Conservation (phyloP, 805 yeast species). For the Starmerella vaccinii region DNA sequence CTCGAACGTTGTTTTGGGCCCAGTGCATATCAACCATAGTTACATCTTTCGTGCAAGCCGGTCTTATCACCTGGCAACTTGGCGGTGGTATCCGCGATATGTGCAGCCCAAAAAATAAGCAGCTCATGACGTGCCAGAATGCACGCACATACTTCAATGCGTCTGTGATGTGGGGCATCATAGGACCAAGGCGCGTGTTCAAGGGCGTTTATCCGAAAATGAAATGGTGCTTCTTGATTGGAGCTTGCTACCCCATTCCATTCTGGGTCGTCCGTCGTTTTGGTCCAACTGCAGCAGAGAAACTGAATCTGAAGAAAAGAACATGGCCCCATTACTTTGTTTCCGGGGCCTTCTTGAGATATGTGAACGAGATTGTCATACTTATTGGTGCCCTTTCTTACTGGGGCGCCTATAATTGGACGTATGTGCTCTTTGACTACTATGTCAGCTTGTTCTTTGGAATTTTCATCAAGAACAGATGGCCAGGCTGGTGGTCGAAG, state of each 20-base stretch:
- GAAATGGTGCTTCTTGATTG: slow-evolving; percentile 54
- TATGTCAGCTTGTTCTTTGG: slow-evolving; percentile 36
- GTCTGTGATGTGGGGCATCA: slow-evolving; percentile 36
- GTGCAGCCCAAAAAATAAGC: slow-evolving; percentile 25
- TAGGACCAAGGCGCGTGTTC: slow-evolving; percentile 37
- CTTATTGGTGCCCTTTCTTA: slow-evolving; percentile 1
- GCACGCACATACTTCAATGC: slow-evolving; percentile 41
- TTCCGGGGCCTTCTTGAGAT: slow-evolving; percentile 6
- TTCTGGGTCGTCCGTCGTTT: slow-evolving; percentile 17
- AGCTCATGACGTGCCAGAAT: slow-evolving; percentile 32
- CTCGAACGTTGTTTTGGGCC: slow-evolving; percentile 45
- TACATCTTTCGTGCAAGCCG: slow-evolving; percentile 26
- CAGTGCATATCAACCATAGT: slow-evolving; percentile 31
- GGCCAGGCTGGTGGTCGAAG: slow-evolving; percentile 44
- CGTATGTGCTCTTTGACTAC: slow-evolving; percentile 35
- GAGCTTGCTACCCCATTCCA: slow-evolving; percentile 31
- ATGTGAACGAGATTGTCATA: slow-evolving; percentile 17
- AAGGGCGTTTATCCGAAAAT: slow-evolving; percentile 45
- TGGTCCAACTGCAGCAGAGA: not conserved
- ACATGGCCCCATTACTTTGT: slow-evolving; percentile 22
- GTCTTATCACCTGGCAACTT: slow-evolving; percentile 30
- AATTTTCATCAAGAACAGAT: slow-evolving; percentile 36
- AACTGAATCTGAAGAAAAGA: not conserved
- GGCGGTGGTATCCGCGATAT: slow-evolving; percentile 29
- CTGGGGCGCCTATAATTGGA: slow-evolving; percentile 40